Evolutionary conservation across 495 filamentous ascomycete species (phyloP).

Genomic region (Aspergillus olivimuriae): DNA sequence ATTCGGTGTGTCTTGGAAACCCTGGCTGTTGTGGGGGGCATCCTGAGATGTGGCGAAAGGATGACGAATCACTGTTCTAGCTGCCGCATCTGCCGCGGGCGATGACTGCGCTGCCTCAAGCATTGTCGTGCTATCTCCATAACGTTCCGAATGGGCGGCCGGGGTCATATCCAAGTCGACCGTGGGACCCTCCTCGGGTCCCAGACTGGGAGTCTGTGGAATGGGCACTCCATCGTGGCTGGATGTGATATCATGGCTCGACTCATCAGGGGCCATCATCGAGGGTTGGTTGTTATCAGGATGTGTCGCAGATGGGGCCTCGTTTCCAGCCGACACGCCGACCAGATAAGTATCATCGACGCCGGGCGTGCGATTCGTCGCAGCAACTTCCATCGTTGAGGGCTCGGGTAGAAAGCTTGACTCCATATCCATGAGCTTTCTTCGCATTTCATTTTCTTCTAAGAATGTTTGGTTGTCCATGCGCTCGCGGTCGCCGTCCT

Average conservation of each 20-base stretch:
- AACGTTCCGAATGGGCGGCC: slow-evolving; percentile 19
- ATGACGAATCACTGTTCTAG: slow-evolving; percentile 40
- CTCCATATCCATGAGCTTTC: slow-evolving; percentile 77
- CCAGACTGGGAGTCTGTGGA: slow-evolving; percentile 35
- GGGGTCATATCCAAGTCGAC: slow-evolving; percentile 19
- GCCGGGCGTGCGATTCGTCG: slow-evolving; percentile 19
- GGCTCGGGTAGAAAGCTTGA: slow-evolving; percentile 68
- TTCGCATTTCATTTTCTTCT: slow-evolving; percentile 61
- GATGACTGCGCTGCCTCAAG: slow-evolving; percentile 60
- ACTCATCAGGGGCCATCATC: slow-evolving; percentile 22
- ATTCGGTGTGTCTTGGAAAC: slow-evolving; percentile 11
- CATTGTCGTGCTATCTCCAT: slow-evolving; percentile 46
- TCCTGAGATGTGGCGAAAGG: too few relatives aligned
- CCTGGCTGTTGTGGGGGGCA: too few relatives aligned
- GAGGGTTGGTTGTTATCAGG: slow-evolving; percentile 23
- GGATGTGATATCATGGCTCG: slow-evolving; percentile 14
- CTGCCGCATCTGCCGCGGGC: slow-evolving; percentile 58
- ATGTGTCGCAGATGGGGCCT: slow-evolving; percentile 8
- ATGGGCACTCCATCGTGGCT: slow-evolving; percentile 31
- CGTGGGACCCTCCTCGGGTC: slow-evolving; percentile 16
- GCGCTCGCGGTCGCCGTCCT: slow-evolving; percentile 35
- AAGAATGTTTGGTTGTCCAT: slow-evolving; percentile 44
- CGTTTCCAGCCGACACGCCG: slow-evolving; percentile 24
- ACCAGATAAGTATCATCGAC: slow-evolving; percentile 40
- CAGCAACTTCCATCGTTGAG: slow-evolving; percentile 39